Evolutionary conservation across 176 grass and related monocot genomes (phyloP), one percentile per base, ranked within the genome.

Genomic region (Aegilops longissima): DNA sequence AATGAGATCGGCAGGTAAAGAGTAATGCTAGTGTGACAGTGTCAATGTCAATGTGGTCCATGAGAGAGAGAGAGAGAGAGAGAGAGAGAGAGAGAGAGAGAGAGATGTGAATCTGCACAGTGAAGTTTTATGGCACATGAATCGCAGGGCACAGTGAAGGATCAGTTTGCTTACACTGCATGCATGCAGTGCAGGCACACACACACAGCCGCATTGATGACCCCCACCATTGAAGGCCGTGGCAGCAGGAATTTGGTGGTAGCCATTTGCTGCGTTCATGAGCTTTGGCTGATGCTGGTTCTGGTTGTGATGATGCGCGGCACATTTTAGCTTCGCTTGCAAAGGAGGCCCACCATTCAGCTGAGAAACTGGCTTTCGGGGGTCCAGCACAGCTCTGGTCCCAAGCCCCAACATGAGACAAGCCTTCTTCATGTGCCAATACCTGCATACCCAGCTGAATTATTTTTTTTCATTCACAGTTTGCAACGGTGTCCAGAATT

Each of bases 81-180:
- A 34, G 34, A 24, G 71, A 27, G 16, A 18, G 51, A 1, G 51
- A 24, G 71, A 27, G 16, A 18, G 51, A 1, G 51, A 7, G 51
- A 54, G 45, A 49, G 45, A 49, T 65, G 44, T 61, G 54, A 80
- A 84, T 90, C 59, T 75, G 59, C 66, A 87, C 61, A 80, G 75
- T 79, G 69, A 12, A 75, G 51, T 84, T 80, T 91, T 84, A 87
- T 87, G 89, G 76, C 81, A 54, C 81, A 88, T 87, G 74, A 91
- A 84, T 91, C 80, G 89, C 89, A 88, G 89, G 59, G 75, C 89
- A 88, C 85, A 91, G 85, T 91, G 76, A 91, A 84, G 76, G 85
- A 78, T 69, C 85, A 91, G 85, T 87, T 91, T 80, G 81, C 76
- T 82, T 70, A 85, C 81, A 82, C 83, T 74, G 71, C 70, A 52